Evolutionary conservation across 306 rosid genomes (phyloP), one percentile per base, ranked within the genome.

Genomic region (Lithocarpus polystachyus): DNA sequence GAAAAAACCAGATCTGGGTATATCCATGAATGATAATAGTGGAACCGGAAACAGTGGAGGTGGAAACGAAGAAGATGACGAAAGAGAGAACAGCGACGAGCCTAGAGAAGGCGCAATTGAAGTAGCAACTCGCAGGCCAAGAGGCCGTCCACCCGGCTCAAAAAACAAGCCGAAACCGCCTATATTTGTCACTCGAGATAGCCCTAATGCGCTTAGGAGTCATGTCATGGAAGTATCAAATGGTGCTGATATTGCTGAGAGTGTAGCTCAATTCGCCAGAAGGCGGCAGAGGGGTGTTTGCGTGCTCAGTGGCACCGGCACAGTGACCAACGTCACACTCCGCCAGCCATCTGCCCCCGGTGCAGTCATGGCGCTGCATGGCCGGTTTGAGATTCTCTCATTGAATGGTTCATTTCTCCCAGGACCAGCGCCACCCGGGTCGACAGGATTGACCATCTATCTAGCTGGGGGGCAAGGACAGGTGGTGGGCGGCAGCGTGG

Each of bases 151-250:
- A 0, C 82, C 93, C 0, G 98, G 98, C 0, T 93, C 98, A 0
- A 93, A 87, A 55, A 93, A 93, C 87, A 93, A 89, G 82, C 97
- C 98, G 0, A 91, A 86, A 19, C 93, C 97, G 0, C 94, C 97
- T 0, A 88, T 93, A 67, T 87, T 89, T 48, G 93, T 93, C 14
- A 93, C 98, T 1, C 75, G 97, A 18, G 98, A 93, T 75, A 89
- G 95, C 89, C 98, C 98, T 71, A 93, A 93, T 82, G 91, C 93
- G 18, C 93, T 93, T 1, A 80, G 89, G 4, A 91, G 97, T 81
- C 98, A 93, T 71, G 95, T 93, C 56, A 88, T 93, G 92, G 98
- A 93, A 91, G 81, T 93, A n/a, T 79, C 97, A 8, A 75, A 51
- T 72, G 98, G 98, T 0, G 85, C 90, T 0, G 98, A 93, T 75